These are phyloP conservation scores for Monotropa hypopitys DNA, from an alignment of 179 eudicot species.

Conservation along the genomic window DNA sequence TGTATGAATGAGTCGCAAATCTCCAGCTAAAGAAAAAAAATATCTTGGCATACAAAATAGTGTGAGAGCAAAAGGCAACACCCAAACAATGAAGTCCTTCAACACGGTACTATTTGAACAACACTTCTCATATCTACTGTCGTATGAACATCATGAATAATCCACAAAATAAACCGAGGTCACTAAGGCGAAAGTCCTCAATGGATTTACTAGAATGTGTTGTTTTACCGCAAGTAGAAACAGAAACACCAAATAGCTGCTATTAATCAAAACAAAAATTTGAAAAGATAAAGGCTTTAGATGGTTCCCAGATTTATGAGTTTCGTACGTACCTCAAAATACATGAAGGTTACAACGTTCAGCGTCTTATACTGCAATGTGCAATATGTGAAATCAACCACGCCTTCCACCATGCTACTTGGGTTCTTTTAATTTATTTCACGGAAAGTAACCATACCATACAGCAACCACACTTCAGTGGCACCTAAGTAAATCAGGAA, in stretches of 20 bases:
- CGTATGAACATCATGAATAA: neutral
- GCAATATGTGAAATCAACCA: neutral
- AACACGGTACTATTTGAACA: neutral
- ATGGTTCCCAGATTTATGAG: neutral
- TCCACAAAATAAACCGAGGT: neutral
- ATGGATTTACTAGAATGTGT: neutral
- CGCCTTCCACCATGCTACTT: neutral
- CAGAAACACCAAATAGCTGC: neutral
- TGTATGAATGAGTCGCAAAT: neutral
- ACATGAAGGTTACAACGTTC: neutral
- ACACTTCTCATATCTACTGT: neutral
- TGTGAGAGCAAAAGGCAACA: neutral
- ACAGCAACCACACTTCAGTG: neutral
- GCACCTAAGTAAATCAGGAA: neutral
- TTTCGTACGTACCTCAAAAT: neutral
- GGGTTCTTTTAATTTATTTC: neutral
- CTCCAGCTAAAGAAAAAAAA: neutral
- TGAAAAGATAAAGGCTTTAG: neutral
- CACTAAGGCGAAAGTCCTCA: neutral
- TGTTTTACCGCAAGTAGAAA: neutral
- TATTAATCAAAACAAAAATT: neutral
- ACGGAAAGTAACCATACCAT: neutral
- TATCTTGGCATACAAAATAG: neutral
- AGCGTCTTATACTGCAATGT: neutral
- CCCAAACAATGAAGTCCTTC: neutral